phyloP scores from a whole-genome alignment of 352 stramenopile species.

The Pythium sukuiense region DNA sequence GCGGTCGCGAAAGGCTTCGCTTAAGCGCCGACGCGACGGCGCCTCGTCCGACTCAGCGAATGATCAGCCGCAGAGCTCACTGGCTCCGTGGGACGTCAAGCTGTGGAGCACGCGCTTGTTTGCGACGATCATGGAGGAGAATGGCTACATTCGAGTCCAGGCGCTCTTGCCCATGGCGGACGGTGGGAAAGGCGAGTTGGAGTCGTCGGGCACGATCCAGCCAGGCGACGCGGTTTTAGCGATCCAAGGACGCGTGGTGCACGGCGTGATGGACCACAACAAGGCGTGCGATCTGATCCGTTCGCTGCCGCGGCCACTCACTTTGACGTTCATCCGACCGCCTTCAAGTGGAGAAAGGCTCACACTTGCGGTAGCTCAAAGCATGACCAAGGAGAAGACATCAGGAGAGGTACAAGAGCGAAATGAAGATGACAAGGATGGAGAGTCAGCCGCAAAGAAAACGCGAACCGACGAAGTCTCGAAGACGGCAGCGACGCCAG shows the following conservation, averaged over 20 bases:
- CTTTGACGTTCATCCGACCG: constrained; percentile 38
- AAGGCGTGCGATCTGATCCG: constrained; percentile 58
- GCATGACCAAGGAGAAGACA: neutral
- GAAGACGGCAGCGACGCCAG: neutral
- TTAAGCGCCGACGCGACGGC: constrained; percentile 25
- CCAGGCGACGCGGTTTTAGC: constrained; percentile 57
- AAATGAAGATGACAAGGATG: neutral
- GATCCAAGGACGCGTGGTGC: constrained; percentile 36
- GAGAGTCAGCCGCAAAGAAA: neutral
- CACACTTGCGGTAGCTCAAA: neutral
- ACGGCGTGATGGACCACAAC: constrained; percentile 36
- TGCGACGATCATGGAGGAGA: constrained; percentile 60
- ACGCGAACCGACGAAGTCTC: neutral
- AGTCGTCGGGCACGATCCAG: constrained; percentile 49
- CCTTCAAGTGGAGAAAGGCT: neutral
- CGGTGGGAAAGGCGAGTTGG: constrained; percentile 56
- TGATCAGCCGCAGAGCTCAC: neutral
- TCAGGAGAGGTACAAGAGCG: neutral
- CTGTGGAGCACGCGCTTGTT: constrained; percentile 69
- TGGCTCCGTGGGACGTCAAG: constrained; percentile 30
- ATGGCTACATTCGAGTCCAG: constrained; percentile 50
- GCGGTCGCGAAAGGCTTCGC: constrained; percentile 14
- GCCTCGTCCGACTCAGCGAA: neutral
- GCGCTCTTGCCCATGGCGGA: constrained; percentile 52
- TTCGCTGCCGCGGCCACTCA: constrained; percentile 39